Conservation (phyloP, 2,329 filamentous ascomycete genomes). For the Chalaropsis thielavioides region DNA sequence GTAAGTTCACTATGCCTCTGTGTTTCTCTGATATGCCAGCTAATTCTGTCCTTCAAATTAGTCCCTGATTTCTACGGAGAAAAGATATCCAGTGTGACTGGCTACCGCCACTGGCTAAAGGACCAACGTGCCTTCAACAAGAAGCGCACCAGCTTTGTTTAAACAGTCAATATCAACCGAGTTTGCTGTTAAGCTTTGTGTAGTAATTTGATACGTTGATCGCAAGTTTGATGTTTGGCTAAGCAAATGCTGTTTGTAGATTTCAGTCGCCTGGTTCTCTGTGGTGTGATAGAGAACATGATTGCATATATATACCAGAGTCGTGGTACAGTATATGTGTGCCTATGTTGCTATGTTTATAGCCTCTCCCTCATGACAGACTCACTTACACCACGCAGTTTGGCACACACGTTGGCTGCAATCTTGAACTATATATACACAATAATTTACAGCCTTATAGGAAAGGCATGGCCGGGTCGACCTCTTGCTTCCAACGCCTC, state of each 20-base stretch:
- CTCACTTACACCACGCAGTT: not conserved
- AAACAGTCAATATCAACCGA: constrained; percentile 12
- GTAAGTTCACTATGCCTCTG: constrained; percentile 26
- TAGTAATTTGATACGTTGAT: not conserved
- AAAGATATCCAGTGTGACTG: constrained; percentile 86
- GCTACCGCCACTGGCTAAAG: constrained; percentile 91
- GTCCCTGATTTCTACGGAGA: constrained; percentile 97
- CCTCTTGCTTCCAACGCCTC: constrained; percentile 53
- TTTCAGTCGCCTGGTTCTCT: too few species aligned
- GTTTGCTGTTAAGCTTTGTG: not conserved
- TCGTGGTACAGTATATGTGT: too few species aligned
- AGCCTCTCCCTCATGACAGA: too few species aligned
- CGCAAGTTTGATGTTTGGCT: too few species aligned
- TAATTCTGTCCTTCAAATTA: constrained; percentile 20
- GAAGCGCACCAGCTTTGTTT: constrained; percentile 58
- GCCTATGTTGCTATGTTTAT: too few species aligned
- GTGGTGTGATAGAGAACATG: too few species aligned
- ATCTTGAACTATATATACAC: not conserved
- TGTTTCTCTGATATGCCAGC: not conserved
- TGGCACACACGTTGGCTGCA: not conserved
- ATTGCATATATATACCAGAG: too few species aligned
- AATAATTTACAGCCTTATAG: constrained; percentile 25
- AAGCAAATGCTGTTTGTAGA: too few species aligned
- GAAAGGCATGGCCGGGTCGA: constrained; percentile 46
- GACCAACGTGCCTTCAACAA: constrained; percentile 95